Base-by-base conservation (phyloP, 2,329 filamentous ascomycete species). In the Dactylellina sp. region DNA sequence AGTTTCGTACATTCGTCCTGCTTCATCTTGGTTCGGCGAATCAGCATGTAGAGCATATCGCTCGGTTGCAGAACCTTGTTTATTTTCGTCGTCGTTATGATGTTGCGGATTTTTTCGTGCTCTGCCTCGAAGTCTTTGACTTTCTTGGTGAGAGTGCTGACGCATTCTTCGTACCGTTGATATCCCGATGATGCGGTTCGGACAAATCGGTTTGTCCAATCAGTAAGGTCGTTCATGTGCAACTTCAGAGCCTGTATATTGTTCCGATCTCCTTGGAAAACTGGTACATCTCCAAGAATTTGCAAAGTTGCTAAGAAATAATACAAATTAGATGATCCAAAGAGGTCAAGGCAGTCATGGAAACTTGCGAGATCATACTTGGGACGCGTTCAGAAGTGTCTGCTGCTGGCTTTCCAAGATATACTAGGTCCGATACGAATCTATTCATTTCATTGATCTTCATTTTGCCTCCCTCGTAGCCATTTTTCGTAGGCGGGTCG, bases 391-490 rank as follows among this genome's bases (percentile, higher is more conserved):
- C 55, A 22, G 9, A 14, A 5, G 18, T 25, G 9, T 35, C 12
- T 7, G 25, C 52, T 9, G 12, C 37, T 12, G 70, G 53, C 32
- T 61, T 74, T 20, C 70, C 70, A 7, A 66, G 46, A 22, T 52
- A 50, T 12, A 56, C 28, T 55, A 74, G 55, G 20, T 62, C 65
- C 11, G 28, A 22, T 7, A 53, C 5, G 14, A 49, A 74, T 22
- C 55, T 40, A 5, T 61, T 59, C 9, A 37, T 11, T 6, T 64
- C 44, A 6, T 12, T 25, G 32, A 52, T 20, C 25, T 24, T 28
- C 59, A 64, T 64, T 7, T 22, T 46, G 24, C 60, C 59, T 14
- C 53, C 52, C 0, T 16, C 2, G 6, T 60, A 47, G 9, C 52
- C 52, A 9, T 9, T 50, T 0, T 20, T 7, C 6, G 44, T 25